phyloP scores from a whole-genome alignment of 2,329 filamentous ascomycete genomes.

The Fusarium redolens region DNA sequence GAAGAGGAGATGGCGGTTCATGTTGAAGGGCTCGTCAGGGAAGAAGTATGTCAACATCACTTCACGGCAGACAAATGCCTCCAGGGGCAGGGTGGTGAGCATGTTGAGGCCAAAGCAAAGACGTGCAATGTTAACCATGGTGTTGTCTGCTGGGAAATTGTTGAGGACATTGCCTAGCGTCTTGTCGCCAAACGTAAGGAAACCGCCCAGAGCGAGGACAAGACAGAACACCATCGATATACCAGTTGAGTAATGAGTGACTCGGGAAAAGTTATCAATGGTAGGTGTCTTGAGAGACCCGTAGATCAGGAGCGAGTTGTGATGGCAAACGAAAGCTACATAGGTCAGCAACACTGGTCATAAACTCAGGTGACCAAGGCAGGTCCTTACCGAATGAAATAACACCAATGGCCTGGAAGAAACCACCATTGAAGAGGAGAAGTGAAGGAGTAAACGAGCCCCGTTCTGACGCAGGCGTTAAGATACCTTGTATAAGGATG shows the following conservation, averaged over 20 bases:
- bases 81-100: slow-evolving; percentile 94
- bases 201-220: slow-evolving; percentile 86
- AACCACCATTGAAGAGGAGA: slow-evolving; percentile 83
- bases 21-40: slow-evolving; percentile 78
- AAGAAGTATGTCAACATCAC: slow-evolving; percentile 91
- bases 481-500: slow-evolving; percentile 83
- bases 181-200: slow-evolving; percentile 90
- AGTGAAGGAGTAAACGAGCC: slow-evolving; percentile 77
- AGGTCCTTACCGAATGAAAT: slow-evolving; percentile 86
- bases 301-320: slow-evolving; percentile 98
- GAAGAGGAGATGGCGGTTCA: slow-evolving; percentile 86
- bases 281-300: slow-evolving; percentile 94
- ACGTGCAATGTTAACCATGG: slow-evolving; percentile 93
- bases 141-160: slow-evolving; percentile 92
- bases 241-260: slow-evolving; percentile 93
- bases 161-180: slow-evolving; percentile 97
- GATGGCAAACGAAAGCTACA: slow-evolving; percentile 77
- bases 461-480: slow-evolving; percentile 76
- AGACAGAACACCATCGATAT: slow-evolving; percentile 94
- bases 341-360: background rate
- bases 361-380: background rate
- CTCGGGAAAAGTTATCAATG: slow-evolving; percentile 90
- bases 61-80: slow-evolving; percentile 97
- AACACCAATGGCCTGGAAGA: slow-evolving; percentile 96
- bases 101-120: slow-evolving; percentile 98